Evolutionary conservation across 2,329 filamentous ascomycete genomes (phyloP).

Genomic region (Thielaviopsis punctulata): DNA sequence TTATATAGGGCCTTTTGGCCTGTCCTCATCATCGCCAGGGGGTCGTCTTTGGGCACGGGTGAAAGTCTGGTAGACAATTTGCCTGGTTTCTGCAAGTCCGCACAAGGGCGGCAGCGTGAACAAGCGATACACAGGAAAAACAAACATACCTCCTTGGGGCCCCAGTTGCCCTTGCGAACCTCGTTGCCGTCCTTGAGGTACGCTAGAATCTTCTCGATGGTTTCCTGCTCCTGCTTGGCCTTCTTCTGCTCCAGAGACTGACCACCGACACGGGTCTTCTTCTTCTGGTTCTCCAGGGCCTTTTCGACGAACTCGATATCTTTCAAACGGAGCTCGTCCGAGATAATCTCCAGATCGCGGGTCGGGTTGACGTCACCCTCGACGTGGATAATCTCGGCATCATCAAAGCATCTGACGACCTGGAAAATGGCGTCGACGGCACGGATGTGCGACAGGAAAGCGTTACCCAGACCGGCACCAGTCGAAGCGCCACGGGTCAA

Average conservation of each 20-base stretch:
- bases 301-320: constrained; percentile 98
- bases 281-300: constrained; percentile 75
- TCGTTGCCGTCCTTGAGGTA: constrained; percentile 81
- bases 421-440: constrained; percentile 97
- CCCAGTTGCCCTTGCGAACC: constrained; percentile 78
- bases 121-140: not conserved
- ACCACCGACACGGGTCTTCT: constrained; percentile 86
- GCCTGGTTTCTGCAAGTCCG: not conserved
- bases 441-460: constrained; percentile 96
- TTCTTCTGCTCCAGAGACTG: constrained; percentile 98
- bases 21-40: constrained; percentile 12
- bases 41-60: not conserved
- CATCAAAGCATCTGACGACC: constrained; percentile 92
- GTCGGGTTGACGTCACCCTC: constrained; percentile 95
- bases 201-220: constrained; percentile 73
- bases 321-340: constrained; percentile 89
- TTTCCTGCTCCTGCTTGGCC: constrained; percentile 83
- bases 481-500: constrained; percentile 91
- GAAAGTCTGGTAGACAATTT: not conserved
- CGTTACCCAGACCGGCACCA: constrained; percentile 90
- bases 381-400: constrained; percentile 98
- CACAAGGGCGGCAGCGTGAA: not conserved
- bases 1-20: constrained; percentile 36
- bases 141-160: constrained; percentile 76
- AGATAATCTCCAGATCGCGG: constrained; percentile 90